phyloP scores from a whole-genome alignment of 2,329 filamentous ascomycete species.

The Nigrospora osmanthi region DNA sequence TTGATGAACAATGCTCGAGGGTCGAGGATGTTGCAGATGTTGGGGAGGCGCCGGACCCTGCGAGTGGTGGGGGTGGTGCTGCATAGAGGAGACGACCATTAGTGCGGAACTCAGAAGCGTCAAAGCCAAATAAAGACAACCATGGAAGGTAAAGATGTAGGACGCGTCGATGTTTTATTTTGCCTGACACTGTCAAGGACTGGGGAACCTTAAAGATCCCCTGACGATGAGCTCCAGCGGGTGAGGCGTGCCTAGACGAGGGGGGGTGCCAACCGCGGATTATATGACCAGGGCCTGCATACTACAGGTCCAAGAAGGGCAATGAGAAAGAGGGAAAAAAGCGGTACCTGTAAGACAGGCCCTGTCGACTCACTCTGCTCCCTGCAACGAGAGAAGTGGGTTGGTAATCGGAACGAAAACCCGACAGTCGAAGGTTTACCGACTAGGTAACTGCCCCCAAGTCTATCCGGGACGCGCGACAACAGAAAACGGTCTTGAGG shows the following conservation, averaged over 20 bases:
- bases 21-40: conserved; percentile 63
- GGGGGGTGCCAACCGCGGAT: conserved; percentile 15
- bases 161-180: conserved; percentile 44
- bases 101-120: conserved; percentile 30
- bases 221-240: conserved; percentile 33
- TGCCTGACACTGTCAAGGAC: conserved; percentile 37
- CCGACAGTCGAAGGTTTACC: conserved; percentile 28
- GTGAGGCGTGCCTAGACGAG: conserved; percentile 21
- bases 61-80: conserved; percentile 70
- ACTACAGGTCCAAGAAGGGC: conserved; percentile 8
- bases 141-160: conserved; percentile 31
- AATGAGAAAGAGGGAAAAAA: conserved; percentile 16
- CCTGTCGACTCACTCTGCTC: conserved; percentile 10
- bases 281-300: conserved; percentile 22
- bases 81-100: conserved; percentile 55
- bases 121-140: conserved; percentile 24
- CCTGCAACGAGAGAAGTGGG: conserved; percentile 18
- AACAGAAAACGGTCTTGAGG: conserved; percentile 10
- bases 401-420: conserved; percentile 26
- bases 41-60: conserved; percentile 62
- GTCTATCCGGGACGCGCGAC: conserved; percentile 17
- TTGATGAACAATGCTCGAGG: conserved; percentile 66
- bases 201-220: conserved; percentile 31
- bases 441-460: conserved; percentile 22
- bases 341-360: conserved; percentile 17